A percentile compares a stretch with the other conserved stretches of the same genome.
Evolutionary conservation across 2,329 filamentous ascomycete species (phyloP).

Genomic region (Colletotrichum tropicicola): DNA sequence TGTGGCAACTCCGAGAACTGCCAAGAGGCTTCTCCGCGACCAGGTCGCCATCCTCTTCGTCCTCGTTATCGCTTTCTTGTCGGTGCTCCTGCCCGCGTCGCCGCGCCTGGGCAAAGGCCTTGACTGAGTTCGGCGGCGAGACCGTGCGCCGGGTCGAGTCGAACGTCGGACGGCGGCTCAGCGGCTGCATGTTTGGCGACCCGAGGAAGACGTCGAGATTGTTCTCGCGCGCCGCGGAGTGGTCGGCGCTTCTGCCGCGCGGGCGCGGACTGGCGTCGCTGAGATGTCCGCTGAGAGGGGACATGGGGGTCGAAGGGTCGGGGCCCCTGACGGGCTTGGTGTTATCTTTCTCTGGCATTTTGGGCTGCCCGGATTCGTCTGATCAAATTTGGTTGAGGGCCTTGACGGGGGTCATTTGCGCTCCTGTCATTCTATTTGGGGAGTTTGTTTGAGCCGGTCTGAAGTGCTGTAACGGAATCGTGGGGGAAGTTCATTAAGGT

Average conservation of each 20-base stretch:
- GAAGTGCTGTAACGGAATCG: not conserved
- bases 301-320: not conserved
- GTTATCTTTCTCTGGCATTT: not conserved
- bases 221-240: not conserved
- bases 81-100: conserved; percentile 77
- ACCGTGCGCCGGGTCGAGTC: conserved; percentile 51
- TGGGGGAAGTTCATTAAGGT: conserved; percentile 1
- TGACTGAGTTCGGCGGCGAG: conserved; percentile 86
- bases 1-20: conserved; percentile 65
- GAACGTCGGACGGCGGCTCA: conserved; percentile 61
- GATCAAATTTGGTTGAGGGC: not conserved
- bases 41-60: conserved; percentile 52
- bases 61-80: conserved; percentile 44
- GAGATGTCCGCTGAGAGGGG: not conserved
- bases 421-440: not conserved
- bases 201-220: not conserved
- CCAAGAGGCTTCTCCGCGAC: conserved; percentile 73
- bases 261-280: not conserved
- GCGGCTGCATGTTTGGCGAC: not conserved
- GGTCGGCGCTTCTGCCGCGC: conserved; percentile 2
- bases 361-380: not conserved
- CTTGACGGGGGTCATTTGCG: not conserved
- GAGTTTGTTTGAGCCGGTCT: not conserved
- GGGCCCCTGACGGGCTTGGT: not conserved
- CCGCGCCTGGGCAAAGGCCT: conserved; percentile 92